Conservation (phyloP, 2,329 filamentous ascomycete species). For the Falciphora oryzae region DNA sequence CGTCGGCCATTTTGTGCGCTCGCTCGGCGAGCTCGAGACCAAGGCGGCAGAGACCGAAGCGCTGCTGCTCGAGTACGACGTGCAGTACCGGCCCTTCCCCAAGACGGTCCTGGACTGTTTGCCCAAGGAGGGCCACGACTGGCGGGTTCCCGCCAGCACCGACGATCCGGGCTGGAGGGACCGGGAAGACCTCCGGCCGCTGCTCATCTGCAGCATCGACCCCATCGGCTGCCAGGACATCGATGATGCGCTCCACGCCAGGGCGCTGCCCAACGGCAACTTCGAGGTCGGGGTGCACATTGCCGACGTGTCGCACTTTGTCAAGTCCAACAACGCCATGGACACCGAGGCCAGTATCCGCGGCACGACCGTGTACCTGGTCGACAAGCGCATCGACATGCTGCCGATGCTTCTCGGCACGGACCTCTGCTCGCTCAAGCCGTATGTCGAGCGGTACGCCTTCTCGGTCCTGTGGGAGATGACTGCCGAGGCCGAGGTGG, state of each 20-base stretch:
- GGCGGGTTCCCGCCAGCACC: constrained; percentile 77
- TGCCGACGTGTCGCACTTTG: constrained; percentile 98
- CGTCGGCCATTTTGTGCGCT: constrained; percentile 87
- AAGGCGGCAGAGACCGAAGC: constrained; percentile 98
- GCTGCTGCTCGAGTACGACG: constrained; percentile 88
- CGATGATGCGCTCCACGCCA: constrained; percentile 90
- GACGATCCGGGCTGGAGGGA: constrained; percentile 84
- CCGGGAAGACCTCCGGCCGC: constrained; percentile 73
- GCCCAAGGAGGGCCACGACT: constrained; percentile 84
- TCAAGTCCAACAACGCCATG: constrained; percentile 96
- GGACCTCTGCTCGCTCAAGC: constrained; percentile 92
- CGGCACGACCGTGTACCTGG: constrained; percentile 93
- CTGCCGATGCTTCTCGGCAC: constrained; percentile 93
- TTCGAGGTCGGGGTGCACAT: constrained; percentile 97
- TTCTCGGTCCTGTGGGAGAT: constrained; percentile 89
- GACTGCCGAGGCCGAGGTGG: constrained; percentile 75
- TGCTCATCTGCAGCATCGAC: constrained; percentile 96
- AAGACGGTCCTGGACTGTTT: constrained; percentile 93
- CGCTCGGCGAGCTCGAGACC: constrained; percentile 86
- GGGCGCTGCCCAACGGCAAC: constrained; percentile 81
- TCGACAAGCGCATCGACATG: constrained; percentile 99
- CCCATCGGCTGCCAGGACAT: constrained; percentile 96
- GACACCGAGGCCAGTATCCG: constrained; percentile 89
- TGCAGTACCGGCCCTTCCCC: constrained; percentile 95
- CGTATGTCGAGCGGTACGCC: constrained; percentile 90